Evolutionary conservation across 306 rosid genomes (phyloP).

Genomic region (Begonia fuchsioides): DNA sequence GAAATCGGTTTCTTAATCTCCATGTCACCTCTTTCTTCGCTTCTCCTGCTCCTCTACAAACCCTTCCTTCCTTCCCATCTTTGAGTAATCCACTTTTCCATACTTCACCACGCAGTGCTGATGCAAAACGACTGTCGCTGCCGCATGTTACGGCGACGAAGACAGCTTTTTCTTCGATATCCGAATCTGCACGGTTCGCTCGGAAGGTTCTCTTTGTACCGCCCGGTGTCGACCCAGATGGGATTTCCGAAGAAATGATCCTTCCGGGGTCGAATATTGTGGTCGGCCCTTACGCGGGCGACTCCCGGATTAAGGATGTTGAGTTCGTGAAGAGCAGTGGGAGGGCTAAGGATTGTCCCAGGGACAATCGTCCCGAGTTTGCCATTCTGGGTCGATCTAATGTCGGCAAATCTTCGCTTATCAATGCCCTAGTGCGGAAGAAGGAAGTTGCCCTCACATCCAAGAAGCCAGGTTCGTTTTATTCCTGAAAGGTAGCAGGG

Average conservation of each 20-base stretch:
- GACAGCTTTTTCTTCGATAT: constrained; percentile 13
- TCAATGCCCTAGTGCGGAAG: constrained; percentile 71
- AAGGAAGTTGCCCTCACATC: constrained; percentile 89
- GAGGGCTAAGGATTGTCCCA: constrained; percentile 72
- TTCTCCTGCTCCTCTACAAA: constrained; percentile 5
- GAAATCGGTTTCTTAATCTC: constrained; percentile 20
- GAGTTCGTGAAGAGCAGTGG: constrained; percentile 68
- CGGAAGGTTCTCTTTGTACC: constrained; percentile 45
- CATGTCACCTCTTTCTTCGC: constrained; percentile 15
- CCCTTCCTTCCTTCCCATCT: constrained; percentile 12
- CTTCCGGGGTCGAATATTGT: constrained; percentile 73
- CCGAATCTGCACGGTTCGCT: constrained; percentile 19
- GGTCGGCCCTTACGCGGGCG: constrained; percentile 81
- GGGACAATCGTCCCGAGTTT: constrained; percentile 58
- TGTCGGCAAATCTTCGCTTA: constrained; percentile 89
- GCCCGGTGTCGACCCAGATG: constrained; percentile 49
- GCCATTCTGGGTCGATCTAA: constrained; percentile 87
- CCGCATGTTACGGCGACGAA: constrained; percentile 30
- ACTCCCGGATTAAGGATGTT: constrained; percentile 62
- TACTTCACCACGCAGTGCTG: not conserved
- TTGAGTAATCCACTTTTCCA: constrained; percentile 15
- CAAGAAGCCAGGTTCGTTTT: constrained; percentile 64
- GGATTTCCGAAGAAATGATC: constrained; percentile 44
- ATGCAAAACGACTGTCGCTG: constrained; percentile 1
- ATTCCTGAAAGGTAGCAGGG: no score